Percentiles rank a stretch among this genome's conserved stretches.
These are phyloP conservation scores for Aureobasidium sp. DNA, from an alignment of 2,329 filamentous ascomycete species.

Conservation along the genomic window DNA sequence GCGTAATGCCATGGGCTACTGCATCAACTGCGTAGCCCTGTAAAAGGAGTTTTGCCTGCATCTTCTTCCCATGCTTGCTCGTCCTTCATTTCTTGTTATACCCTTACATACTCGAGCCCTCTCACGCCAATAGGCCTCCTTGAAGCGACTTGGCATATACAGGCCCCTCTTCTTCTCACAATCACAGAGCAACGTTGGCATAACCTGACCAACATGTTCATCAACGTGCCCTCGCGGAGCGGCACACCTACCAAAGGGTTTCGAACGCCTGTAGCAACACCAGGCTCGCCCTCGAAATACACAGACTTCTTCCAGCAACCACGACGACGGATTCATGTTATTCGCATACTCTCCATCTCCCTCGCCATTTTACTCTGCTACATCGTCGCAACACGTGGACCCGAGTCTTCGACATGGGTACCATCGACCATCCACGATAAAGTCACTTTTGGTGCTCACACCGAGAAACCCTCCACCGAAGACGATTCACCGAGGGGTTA, in stretches of 20 bases:
- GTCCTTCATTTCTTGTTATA: neutral
- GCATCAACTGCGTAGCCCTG: neutral
- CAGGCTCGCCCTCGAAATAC: neutral
- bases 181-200: neutral
- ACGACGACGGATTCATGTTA: slow-evolving; percentile 1
- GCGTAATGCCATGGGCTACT: neutral
- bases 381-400: neutral
- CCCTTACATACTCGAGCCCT: too few relatives aligned
- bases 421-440: neutral
- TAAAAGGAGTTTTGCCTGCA: neutral
- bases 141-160: neutral
- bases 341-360: slow-evolving; percentile 2
- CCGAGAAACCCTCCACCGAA: neutral
- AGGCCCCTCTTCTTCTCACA: neutral
- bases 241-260: neutral
- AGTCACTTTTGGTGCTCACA: neutral
- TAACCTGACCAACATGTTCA: neutral
- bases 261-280: neutral
- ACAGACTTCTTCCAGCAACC: neutral
- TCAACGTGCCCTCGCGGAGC: neutral
- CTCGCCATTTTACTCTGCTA: slow-evolving; percentile 3
- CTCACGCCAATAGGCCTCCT: neutral
- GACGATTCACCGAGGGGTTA: neutral
- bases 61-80: neutral
- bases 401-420: neutral